Percentiles rank a stretch among this genome's conserved stretches.
phyloP scores from a whole-genome alignment of 306 rosid species.

The Styphnolobium japonicum region DNA sequence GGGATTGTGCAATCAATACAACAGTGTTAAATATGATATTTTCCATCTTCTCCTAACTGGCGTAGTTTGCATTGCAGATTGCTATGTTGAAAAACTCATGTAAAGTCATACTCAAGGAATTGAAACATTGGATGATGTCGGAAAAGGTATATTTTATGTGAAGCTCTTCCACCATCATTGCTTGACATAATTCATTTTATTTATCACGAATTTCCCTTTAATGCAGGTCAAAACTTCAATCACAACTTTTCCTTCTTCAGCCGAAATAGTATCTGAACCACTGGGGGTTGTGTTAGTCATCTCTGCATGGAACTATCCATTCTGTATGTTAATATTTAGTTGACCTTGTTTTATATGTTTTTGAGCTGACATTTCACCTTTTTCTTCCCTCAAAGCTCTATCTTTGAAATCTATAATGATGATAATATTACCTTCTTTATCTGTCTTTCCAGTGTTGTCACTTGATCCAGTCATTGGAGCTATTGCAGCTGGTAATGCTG shows the following conservation, averaged over 20 bases:
- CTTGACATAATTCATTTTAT: slow-evolving; percentile 5
- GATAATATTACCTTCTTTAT: not conserved
- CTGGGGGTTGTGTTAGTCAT: slow-evolving; percentile 80
- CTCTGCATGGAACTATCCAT: slow-evolving; percentile 98
- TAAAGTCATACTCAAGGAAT: slow-evolving; percentile 49
- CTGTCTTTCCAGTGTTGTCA: slow-evolving; percentile 69
- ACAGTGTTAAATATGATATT: slow-evolving; percentile 4
- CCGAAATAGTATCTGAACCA: slow-evolving; percentile 93
- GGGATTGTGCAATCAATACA: slow-evolving; percentile 1
- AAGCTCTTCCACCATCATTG: slow-evolving; percentile 7
- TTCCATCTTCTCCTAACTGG: slow-evolving; percentile 17
- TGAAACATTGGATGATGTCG: slow-evolving; percentile 74
- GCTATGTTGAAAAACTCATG: slow-evolving; percentile 67
- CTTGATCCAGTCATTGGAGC: slow-evolving; percentile 97
- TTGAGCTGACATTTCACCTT: not conserved
- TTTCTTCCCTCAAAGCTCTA: not conserved
- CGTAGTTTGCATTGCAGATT: slow-evolving; percentile 52
- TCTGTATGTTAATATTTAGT: slow-evolving; percentile 58
- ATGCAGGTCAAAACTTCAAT: slow-evolving; percentile 77
- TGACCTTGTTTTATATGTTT: slow-evolving; percentile 12
- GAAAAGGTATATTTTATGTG: slow-evolving; percentile 62
- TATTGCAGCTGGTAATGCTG: slow-evolving; percentile 93
- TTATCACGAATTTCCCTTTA: slow-evolving; percentile 10
- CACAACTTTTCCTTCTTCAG: slow-evolving; percentile 83
- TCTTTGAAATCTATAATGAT: not conserved